A percentile compares a stretch with the other conserved stretches of the same genome.
Conservation (phyloP, 208 protist genomes). For the Borovskyia barvae region DNA sequence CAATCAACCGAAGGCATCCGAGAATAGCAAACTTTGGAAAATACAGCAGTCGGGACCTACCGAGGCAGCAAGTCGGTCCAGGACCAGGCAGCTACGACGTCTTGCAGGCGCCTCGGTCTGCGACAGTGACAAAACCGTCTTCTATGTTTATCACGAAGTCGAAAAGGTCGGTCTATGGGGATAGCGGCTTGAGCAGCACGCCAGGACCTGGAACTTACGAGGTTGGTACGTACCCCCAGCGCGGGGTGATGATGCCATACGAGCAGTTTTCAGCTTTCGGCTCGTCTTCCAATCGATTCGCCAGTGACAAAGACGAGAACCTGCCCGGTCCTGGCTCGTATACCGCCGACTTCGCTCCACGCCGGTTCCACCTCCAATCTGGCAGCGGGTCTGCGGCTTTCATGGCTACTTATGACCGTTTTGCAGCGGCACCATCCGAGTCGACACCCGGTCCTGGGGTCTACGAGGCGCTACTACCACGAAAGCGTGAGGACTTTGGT, state of each 20-base stretch:
- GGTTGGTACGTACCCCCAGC: constrained; percentile 5
- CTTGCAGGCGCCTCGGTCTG: constrained; percentile 5
- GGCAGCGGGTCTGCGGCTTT: constrained; percentile 48
- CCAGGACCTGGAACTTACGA: constrained; percentile 83
- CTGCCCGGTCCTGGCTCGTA: constrained; percentile 72
- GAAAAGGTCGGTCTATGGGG: constrained; percentile 20
- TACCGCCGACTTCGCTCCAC: constrained; percentile 70
- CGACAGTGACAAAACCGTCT: constrained; percentile 64
- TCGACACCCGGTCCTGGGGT: constrained; percentile 58
- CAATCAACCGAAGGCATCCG: constrained; percentile 35
- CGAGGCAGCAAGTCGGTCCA: constrained; percentile 29
- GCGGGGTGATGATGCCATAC: not conserved
- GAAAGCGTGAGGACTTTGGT: constrained; percentile 37
- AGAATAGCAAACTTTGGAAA: constrained; percentile 50
- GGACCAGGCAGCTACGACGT: constrained; percentile 78
- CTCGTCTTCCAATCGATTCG: constrained; percentile 53
- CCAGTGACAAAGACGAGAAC: constrained; percentile 10
- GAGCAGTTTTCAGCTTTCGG: constrained; percentile 68
- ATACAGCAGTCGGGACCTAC: constrained; percentile 46
- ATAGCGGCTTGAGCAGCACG: constrained; percentile 14
- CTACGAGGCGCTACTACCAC: constrained; percentile 38
- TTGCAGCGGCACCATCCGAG: constrained; percentile 14
- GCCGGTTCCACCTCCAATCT: constrained; percentile 30
- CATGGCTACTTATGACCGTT: constrained; percentile 45
- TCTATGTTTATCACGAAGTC: constrained; percentile 82